These are phyloP conservation scores for Aspergillus phoenicis DNA, from an alignment of 2,329 filamentous ascomycete genomes.

Conservation along the genomic window DNA sequence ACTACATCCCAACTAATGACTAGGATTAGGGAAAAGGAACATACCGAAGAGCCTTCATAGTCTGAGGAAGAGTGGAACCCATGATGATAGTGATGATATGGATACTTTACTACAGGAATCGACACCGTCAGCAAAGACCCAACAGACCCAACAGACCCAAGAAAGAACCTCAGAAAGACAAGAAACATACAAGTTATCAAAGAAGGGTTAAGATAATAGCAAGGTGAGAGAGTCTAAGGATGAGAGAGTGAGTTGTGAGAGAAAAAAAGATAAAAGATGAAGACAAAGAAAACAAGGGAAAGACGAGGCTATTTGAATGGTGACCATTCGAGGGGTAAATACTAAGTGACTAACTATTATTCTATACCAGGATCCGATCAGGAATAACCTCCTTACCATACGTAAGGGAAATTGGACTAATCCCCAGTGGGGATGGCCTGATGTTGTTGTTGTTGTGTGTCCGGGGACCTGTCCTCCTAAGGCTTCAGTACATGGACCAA, in stretches of 20 bases:
- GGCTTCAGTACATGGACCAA: too few species aligned
- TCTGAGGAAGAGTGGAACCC: slow-evolving; percentile 50
- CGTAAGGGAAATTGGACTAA: too few species aligned
- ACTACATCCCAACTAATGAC: neutral
- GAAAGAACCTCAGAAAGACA: neutral
- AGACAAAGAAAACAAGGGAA: slow-evolving; percentile 3
- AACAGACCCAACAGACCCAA: neutral
- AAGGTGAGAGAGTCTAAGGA: too few species aligned
- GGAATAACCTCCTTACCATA: too few species aligned
- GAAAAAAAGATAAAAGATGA: slow-evolving; percentile 7
- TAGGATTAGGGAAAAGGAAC: slow-evolving; percentile 22
- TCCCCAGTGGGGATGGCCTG: too few species aligned
- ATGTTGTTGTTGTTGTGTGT: too few species aligned
- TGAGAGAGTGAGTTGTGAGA: neutral
- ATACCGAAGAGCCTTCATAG: slow-evolving; percentile 66
- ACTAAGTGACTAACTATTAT: too few species aligned
- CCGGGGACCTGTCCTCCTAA: too few species aligned
- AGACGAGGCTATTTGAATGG: slow-evolving; percentile 14
- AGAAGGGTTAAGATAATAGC: too few species aligned
- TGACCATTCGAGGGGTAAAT: neutral
- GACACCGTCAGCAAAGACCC: neutral
- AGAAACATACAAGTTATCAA: neutral
- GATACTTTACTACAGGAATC: neutral
- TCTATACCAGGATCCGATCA: too few species aligned
- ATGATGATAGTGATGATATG: slow-evolving; percentile 28